phyloP scores from a whole-genome alignment of 352 stramenopile species.

The Bremia lactucae region DNA sequence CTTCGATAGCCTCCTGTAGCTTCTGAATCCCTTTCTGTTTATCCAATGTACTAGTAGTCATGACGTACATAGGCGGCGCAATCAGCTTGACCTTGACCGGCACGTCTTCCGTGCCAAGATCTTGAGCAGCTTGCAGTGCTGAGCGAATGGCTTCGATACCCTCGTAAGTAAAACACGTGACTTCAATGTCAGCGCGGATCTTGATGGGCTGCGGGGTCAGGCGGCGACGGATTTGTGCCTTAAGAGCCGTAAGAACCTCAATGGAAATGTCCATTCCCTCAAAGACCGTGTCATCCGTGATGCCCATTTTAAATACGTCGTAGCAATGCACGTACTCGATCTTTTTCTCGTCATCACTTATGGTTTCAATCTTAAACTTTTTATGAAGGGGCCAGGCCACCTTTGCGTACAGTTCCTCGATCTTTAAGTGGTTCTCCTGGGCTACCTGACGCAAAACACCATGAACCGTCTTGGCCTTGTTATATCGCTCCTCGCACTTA shows the following conservation, averaged over 20 bases:
- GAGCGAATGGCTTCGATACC: constrained; percentile 98
- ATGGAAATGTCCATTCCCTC: constrained; percentile 86
- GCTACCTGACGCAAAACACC: constrained; percentile 84
- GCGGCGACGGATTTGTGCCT: constrained; percentile 93
- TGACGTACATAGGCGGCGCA: constrained; percentile 98
- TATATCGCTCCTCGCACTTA: constrained; percentile 98
- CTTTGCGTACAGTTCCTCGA: constrained; percentile 79
- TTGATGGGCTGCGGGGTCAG: constrained; percentile 99
- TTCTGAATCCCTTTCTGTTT: constrained; percentile 96
- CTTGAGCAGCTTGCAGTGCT: constrained; percentile 88
- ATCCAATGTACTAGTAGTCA: constrained; percentile 97
- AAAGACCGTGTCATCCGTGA: constrained; percentile 85
- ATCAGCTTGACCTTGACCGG: constrained; percentile 99
- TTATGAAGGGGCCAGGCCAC: constrained; percentile 98
- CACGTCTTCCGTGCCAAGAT: constrained; percentile 80
- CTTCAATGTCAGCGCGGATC: constrained; percentile 98
- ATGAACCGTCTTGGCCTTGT: constrained; percentile 99
- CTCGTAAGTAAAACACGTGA: constrained; percentile 99
- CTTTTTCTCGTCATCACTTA: constrained; percentile 74
- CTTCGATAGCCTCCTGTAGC: constrained; percentile 93
- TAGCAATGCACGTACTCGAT: constrained; percentile 95
- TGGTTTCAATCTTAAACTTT: constrained; percentile 88
- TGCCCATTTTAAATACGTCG: constrained; percentile 98
- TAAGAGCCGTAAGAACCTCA: constrained; percentile 85
- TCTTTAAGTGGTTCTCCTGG: constrained; percentile 60